These are phyloP conservation scores for Halophytophthora polymorphica DNA, from an alignment of 352 stramenopile genomes.

Conservation along the genomic window DNA sequence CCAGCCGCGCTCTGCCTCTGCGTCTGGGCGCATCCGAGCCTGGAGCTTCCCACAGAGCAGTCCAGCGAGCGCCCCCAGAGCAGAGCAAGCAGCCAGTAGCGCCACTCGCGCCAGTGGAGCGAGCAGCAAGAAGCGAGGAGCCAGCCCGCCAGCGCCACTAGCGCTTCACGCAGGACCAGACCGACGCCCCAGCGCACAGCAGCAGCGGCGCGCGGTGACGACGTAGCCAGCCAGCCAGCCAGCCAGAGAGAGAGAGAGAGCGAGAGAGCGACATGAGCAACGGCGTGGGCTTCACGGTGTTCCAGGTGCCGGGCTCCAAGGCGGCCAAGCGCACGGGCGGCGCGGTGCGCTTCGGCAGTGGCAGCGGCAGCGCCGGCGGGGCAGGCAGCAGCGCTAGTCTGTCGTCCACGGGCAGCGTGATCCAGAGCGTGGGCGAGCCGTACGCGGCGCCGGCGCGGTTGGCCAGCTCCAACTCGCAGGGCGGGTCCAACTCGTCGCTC, in stretches of 20 bases:
- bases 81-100: too few relatives aligned
- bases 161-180: too few relatives aligned
- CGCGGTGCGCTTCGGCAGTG: slow-evolving; percentile 1
- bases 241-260: background rate
- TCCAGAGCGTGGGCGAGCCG: slow-evolving; percentile 19
- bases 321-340: slow-evolving; percentile 21
- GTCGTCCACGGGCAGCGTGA: slow-evolving; percentile 1
- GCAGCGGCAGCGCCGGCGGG: slow-evolving; percentile 17
- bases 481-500: slow-evolving; percentile 10
- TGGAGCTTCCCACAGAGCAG: too few relatives aligned
- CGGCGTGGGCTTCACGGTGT: slow-evolving; percentile 59
- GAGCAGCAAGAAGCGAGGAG: too few relatives aligned
- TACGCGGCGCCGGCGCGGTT: slow-evolving; percentile 9
- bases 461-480: slow-evolving; percentile 1
- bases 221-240: background rate
- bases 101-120: too few relatives aligned
- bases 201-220: too few relatives aligned
- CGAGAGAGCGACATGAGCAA: slow-evolving; percentile 25
- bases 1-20: too few relatives aligned
- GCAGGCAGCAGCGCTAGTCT: slow-evolving; percentile 13
- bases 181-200: too few relatives aligned
- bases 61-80: too few relatives aligned
- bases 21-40: too few relatives aligned
- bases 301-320: slow-evolving; percentile 57
- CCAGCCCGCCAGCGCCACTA: too few relatives aligned